Evolutionary conservation across 1,139 yeast species (phyloP).

Genomic region (Sporopachydermia cereana): DNA sequence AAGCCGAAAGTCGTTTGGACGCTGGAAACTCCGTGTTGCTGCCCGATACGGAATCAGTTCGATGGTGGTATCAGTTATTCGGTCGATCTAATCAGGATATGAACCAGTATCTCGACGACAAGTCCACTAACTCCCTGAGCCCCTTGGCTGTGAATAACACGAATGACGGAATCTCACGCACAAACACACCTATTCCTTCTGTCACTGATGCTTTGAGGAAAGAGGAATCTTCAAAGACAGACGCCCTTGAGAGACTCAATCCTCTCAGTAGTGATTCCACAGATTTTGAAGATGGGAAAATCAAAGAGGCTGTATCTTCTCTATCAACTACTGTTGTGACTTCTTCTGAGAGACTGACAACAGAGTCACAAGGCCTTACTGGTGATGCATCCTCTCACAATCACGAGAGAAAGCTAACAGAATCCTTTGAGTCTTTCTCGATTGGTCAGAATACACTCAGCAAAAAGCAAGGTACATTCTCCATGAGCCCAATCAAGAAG

Average conservation of each 20-base stretch:
- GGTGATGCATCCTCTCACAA: neutral
- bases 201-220: no score
- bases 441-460: neutral
- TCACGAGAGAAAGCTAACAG: neutral
- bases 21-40: conserved; percentile 41
- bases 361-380: neutral
- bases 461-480: neutral
- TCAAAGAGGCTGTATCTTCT: neutral
- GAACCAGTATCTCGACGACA: conserved; percentile 30
- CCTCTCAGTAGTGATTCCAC: no score
- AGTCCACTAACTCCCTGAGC: neutral
- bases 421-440: neutral
- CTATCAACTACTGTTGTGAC: neutral
- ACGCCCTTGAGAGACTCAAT: no score
- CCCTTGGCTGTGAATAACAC: neutral
- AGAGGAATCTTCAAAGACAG: no score
- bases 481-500: neutral
- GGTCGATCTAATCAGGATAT: conserved; percentile 74
- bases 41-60: conserved; percentile 56
- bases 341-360: neutral
- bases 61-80: conserved; percentile 82
- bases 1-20: conserved; percentile 14
- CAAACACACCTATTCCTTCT: no score
- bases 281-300: neutral
- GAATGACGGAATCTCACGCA: neutral